Evolutionary conservation across 495 filamentous ascomycete genomes (phyloP).

Genomic region (Hypoxylon fuscum): DNA sequence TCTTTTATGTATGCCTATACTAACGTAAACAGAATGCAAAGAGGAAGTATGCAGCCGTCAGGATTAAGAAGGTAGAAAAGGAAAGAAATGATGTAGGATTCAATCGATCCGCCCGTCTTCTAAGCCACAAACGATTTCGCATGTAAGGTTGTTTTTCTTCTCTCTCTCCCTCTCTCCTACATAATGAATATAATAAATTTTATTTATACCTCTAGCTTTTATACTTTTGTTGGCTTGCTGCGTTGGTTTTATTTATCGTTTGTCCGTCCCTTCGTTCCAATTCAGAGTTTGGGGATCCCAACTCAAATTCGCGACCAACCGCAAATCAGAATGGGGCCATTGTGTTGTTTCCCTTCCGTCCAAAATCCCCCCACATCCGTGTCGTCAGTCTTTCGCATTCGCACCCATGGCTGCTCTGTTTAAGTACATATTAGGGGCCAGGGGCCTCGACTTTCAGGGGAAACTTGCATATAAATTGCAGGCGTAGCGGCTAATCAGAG

Average conservation of each 20-base stretch:
- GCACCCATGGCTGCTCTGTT: conserved; percentile 4
- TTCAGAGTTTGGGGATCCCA: conserved; percentile 17
- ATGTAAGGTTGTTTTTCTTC: background rate
- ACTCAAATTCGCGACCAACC: conserved; percentile 23
- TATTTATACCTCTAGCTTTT: too few species aligned
- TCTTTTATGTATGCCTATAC: background rate
- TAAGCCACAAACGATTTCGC: conserved; percentile 20
- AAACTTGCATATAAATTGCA: background rate
- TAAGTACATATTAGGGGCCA: too few species aligned
- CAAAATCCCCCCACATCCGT: conserved; percentile 27
- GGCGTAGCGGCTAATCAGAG: background rate
- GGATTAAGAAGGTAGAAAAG: too few species aligned
- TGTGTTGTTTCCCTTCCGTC: background rate
- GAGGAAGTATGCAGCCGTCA: too few species aligned
- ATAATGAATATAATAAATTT: too few species aligned
- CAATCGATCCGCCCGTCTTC: conserved; percentile 1
- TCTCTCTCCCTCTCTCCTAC: background rate
- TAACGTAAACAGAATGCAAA: too few species aligned
- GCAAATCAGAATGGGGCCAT: conserved; percentile 21
- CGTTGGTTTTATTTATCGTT: background rate
- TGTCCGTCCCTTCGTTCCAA: background rate
- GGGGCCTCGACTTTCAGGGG: conserved; percentile 6
- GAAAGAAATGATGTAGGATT: background rate
- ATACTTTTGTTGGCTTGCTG: background rate
- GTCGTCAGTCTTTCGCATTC: conserved; percentile 30